Evolutionary conservation across 371 early-diverging fungal genomes (phyloP), one percentile per base, ranked within the genome.

Genomic region (Mortierella sp.): DNA sequence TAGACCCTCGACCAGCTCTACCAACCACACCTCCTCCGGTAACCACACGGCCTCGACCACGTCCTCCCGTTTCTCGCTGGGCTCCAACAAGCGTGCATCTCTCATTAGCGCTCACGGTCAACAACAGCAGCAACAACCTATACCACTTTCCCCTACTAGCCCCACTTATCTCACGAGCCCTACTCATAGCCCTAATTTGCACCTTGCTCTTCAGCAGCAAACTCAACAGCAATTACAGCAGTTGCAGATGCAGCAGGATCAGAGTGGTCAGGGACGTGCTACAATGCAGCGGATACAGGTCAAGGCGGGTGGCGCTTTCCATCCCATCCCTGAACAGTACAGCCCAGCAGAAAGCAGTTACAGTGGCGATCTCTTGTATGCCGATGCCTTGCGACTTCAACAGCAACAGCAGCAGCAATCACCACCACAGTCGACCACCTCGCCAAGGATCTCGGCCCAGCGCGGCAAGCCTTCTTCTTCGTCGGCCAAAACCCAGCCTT

Each of bases 1-100:
- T 14, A 70, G 83, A 5, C 71, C 77, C 7, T 83, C 83, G 21
- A 77, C 71, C 38, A 79, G 83, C 46, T 83, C 83, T 46, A 65
- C 65, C 21, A 58, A 44, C 11, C 51, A 49, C 8, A 72, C 46
- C 2, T 71, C 71, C 21, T 44, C 71, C 5, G 44, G 46, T 11
- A 70, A 56, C 24, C 60, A 78, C 38, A 72, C 83, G 3, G 63
- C 38, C 38, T 78, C 82, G 6, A 54, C 68, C 8, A 55, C 49
- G 14, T 83, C 83, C n/a, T 60, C 72, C 27, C 71, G 76, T 32
- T 27, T 75, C 24, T 78, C 79, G 2, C 60, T 54, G n/a, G 74
- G 56, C 1, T 83, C 83, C 11, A 56, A 72, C 43, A 82, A 75
- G 70, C 72, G 75, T 41, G 75, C 78, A 16, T 38, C 54, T 3